Base-by-base conservation (phyloP, 345 rosid genomes). In the Excoecaria agallocha region DNA sequence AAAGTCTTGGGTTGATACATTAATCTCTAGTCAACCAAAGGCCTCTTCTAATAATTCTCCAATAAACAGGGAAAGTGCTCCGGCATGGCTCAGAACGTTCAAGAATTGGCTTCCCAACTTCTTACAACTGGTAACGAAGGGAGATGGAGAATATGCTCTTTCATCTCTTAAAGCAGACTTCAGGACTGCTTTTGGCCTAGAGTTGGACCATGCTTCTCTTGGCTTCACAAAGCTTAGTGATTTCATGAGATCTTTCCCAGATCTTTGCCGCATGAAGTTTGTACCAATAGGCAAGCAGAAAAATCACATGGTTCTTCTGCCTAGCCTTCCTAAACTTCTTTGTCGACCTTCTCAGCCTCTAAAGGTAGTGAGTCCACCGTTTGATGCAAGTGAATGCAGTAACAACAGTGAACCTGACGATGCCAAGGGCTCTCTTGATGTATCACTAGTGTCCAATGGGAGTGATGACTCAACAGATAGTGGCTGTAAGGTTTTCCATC, bases 101-200 rank as follows among this genome's bases (percentile, higher is more conserved):
- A 84, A 52, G 66, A 91, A 80, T 55, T 93, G 98, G 98, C 82
- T 93, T 20, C 98, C 94, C 22, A 5, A 57, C 62, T 85, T 85
- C 84, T 76, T 93, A 65, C 61, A 56, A 60, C 79, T 80, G 72
- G 66, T 69, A 63, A 79, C 89, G 68, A 73, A 55, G 62, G 71
- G 66, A 56, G 87, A 73, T 57, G 83, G 35, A 64, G 82, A 77
- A 67, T 93, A 91, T 84, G 90, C 98, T 68, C 89, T 93, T 12
- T 91, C 98, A 56, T 93, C 97, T 59, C 85, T 91, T 67, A 93
- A 93, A 86, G 81, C 87, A 20, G 98, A 93, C 81, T 93, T 91
- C 82, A 87, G 84, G 62, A 72, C 84, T 77, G 74, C 74, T 49
- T 93, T 81, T 82, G 88, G 88, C 70, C 77, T 85, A 60, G 93